phyloP scores from a whole-genome alignment of 2,329 filamentous ascomycete genomes.

The Aspergillus sp. region DNA sequence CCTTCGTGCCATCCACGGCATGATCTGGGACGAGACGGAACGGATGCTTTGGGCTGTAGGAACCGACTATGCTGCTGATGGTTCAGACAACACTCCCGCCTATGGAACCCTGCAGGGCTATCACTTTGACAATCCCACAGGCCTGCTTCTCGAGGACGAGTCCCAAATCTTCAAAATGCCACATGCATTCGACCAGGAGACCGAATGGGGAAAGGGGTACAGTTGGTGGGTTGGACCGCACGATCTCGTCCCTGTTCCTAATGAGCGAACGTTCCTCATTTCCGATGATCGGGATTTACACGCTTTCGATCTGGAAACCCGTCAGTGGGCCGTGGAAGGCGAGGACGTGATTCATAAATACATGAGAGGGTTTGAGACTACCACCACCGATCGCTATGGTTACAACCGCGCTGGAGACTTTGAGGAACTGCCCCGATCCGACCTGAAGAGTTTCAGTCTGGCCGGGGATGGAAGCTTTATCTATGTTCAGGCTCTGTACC shows the following conservation, averaged over 20 bases:
- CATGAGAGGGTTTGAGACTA: constrained; percentile 19
- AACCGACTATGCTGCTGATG: constrained; percentile 19
- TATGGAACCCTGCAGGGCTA: constrained; percentile 15
- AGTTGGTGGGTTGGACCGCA: constrained; percentile 19
- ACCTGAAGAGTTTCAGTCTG: constrained; percentile 19
- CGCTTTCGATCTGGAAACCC: constrained; percentile 14
- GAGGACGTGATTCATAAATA: constrained; percentile 13
- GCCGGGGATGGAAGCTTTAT: constrained; percentile 18
- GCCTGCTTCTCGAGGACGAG: constrained; percentile 10
- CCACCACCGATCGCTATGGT: constrained; percentile 16
- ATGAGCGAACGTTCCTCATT: constrained; percentile 18
- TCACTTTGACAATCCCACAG: constrained; percentile 14
- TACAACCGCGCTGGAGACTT: constrained; percentile 11
- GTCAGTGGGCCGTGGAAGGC: constrained; percentile 9
- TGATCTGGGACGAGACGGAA: constrained; percentile 21
- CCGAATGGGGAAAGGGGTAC: constrained; percentile 18
- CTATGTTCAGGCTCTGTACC: constrained; percentile 19
- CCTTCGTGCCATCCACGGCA: constrained; percentile 16
- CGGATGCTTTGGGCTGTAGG: constrained; percentile 19
- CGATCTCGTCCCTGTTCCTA: constrained; percentile 19
- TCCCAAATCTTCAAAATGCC: constrained; percentile 9
- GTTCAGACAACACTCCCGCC: constrained; percentile 15
- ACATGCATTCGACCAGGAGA: constrained; percentile 10
- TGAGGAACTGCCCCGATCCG: constrained; percentile 15
- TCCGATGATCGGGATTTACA: constrained; percentile 16